Conservation (phyloP, 2,329 filamentous ascomycete genomes). For the Pezicula radicicola region DNA sequence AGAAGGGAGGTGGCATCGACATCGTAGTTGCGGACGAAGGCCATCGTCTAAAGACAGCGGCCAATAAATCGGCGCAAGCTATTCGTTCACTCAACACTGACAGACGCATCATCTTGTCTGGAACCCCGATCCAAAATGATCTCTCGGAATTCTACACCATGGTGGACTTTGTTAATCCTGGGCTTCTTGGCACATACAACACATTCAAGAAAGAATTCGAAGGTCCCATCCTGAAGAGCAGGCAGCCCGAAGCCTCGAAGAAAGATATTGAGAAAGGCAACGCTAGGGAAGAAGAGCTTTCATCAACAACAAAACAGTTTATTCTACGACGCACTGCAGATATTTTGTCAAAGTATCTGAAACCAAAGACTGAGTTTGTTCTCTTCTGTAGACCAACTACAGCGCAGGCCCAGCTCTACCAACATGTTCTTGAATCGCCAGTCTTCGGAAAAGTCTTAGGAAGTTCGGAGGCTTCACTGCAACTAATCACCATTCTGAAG, state of each 20-base stretch:
- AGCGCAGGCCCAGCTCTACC: slow-evolving; percentile 87
- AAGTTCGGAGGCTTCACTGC: slow-evolving; percentile 58
- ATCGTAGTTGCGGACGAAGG: slow-evolving; percentile 98
- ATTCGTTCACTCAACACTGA: slow-evolving; percentile 83
- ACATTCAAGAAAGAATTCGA: slow-evolving; percentile 97
- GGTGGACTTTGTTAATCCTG: slow-evolving; percentile 88
- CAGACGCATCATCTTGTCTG: slow-evolving; percentile 38
- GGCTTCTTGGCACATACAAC: slow-evolving; percentile 89
- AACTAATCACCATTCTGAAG: slow-evolving; percentile 70
- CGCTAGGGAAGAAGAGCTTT: slow-evolving; percentile 78
- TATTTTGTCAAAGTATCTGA: slow-evolving; percentile 83
- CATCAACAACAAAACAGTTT: slow-evolving; percentile 88
- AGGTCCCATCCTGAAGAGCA: slow-evolving; percentile 75
- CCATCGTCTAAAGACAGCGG: slow-evolving; percentile 94
- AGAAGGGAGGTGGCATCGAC: slow-evolving; percentile 61
- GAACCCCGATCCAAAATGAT: slow-evolving; percentile 94
- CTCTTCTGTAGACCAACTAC: slow-evolving; percentile 87
- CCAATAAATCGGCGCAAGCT: slow-evolving; percentile 86
- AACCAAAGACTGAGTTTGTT: slow-evolving; percentile 94
- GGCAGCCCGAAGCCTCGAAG: slow-evolving; percentile 47
- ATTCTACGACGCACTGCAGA: slow-evolving; percentile 85
- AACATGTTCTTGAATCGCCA: slow-evolving; percentile 60
- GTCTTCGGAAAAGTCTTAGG: slow-evolving; percentile 60
- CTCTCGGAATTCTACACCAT: slow-evolving; percentile 91
- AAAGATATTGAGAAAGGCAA: slow-evolving; percentile 70